Evolutionary conservation across 139 green algal genomes (phyloP).

Genomic region (Raphidocelis subcapitata): DNA sequence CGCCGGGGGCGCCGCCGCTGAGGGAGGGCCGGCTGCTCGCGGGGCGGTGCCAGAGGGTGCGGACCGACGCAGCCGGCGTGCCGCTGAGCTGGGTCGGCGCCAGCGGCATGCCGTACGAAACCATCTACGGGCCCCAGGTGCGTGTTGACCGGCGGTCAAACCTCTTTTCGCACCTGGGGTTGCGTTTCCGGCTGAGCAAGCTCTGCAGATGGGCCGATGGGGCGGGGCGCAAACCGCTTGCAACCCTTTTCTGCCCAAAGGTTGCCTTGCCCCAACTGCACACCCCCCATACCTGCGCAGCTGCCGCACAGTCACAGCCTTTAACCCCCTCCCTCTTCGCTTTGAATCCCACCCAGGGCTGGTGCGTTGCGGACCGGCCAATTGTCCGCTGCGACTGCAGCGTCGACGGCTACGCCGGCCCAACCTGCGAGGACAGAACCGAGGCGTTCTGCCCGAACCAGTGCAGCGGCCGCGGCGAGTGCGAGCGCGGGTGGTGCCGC

Average conservation of each 20-base stretch:
- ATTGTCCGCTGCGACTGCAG: conserved; percentile 21
- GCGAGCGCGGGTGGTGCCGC: conserved; percentile 57
- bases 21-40: conserved; percentile 25
- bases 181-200: too few species aligned
- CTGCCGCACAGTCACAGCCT: too few species aligned
- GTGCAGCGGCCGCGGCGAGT: conserved; percentile 55
- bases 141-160: too few species aligned
- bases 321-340: too few species aligned
- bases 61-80: conserved; percentile 39
- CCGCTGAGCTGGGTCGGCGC: conserved; percentile 34
- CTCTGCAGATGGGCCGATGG: too few species aligned
- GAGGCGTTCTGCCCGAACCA: conserved; percentile 62
- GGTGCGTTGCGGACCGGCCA: conserved; percentile 8
- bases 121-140: conserved; percentile 19
- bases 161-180: neutral
- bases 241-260: too few species aligned
- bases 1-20: conserved; percentile 37
- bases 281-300: too few species aligned
- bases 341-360: too few species aligned
- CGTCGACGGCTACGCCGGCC: conserved; percentile 43
- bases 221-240: too few species aligned
- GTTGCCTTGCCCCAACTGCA: too few species aligned
- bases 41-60: conserved; percentile 35
- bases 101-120: conserved; percentile 1
- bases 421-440: conserved; percentile 40